Base-by-base conservation (phyloP, 495 filamentous ascomycete genomes). In the Penicillium cataractarum region DNA sequence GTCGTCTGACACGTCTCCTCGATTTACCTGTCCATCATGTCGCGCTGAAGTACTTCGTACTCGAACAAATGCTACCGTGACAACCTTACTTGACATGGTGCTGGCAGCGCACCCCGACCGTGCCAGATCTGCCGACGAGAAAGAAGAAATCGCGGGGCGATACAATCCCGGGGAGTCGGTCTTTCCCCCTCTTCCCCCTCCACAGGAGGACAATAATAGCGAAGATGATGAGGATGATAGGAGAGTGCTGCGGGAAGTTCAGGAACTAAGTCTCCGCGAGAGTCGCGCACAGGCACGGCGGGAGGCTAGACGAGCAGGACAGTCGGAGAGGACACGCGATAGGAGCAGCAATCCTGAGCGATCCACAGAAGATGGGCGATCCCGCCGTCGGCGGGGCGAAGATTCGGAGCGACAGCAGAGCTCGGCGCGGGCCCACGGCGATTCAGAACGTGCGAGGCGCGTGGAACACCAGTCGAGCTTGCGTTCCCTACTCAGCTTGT, bases 1-100 rank as follows among this genome's bases (percentile, higher is more conserved):
- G 29, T 75, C 75, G 26, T 74, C 80, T 0, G 74, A 79, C 17
- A 75, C 82, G 2, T 65, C 81, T 0, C 77, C 84, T 5, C 78
- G 76, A 50, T 96, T 89, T 74, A 97, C 92, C 54, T 99, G 95
- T 71, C 95, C 95, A 7, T 90, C 91, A 71, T 99, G 95, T 74
- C 89, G 95, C n/a, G 88, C 92, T 6, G 74, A 81, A 24, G 93
- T 99, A 44, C 86, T 91, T 48, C 89, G 88, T 64, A 95, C 93
- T 35, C 86, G 86, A 60, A 89, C 90, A 60, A 93, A 97, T 86
- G 90, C 93, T 21, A 89, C 86, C 15, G 87, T 96, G 21, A 92
- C 87, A 0, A 93, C 90, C 2, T 76, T 97, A 53, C 76, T 98
- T 24, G 92, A 96, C 17, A 90, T 92, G 84, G 76, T 80, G 37